These are phyloP conservation scores for Takashimella koratensis DNA, from an alignment of 1,284 basidiomycete species.

Conservation along the genomic window DNA sequence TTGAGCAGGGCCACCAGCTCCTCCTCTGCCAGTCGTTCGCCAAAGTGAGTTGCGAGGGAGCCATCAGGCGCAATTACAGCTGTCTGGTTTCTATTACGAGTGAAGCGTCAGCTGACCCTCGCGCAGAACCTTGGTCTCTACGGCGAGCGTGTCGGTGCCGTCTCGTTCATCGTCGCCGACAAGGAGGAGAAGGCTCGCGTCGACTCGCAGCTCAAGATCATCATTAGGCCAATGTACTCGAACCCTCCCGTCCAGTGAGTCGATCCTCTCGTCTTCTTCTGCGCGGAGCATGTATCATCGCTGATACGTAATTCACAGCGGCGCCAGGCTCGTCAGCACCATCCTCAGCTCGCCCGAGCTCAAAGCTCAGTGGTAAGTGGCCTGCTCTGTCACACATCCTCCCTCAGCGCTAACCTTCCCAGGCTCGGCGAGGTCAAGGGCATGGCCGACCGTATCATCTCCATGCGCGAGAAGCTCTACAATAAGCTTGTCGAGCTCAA, in stretches of 20 bases:
- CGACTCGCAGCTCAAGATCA: conserved; percentile 90
- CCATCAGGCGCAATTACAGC: too few relatives aligned
- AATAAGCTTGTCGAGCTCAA: conserved; percentile 73
- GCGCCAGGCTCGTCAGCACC: conserved; percentile 82
- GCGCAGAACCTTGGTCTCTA: conserved; percentile 90
- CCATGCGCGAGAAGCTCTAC: conserved; percentile 85
- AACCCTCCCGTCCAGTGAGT: conserved; percentile 83
- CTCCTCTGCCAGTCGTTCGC: conserved; percentile 92
- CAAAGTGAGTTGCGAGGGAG: conserved; percentile 57
- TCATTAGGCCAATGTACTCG: conserved; percentile 97
- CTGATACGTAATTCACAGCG: conserved; percentile 52
- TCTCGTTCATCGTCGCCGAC: conserved; percentile 72
- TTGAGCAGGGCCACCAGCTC: conserved; percentile 78
- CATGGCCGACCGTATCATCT: conserved; percentile 96
- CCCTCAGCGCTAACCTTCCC: neutral
- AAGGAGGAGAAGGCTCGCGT: conserved; percentile 83
- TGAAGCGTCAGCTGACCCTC: too few relatives aligned
- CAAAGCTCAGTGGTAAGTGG: conserved; percentile 70
- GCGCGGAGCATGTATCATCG: neutral
- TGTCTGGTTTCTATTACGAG: too few relatives aligned
- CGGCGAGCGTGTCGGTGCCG: conserved; percentile 93
- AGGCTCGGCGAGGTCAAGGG: conserved; percentile 78
- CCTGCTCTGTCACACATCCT: neutral
- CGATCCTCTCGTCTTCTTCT: neutral
- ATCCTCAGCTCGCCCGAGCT: conserved; percentile 75